Percentiles rank a stretch among this genome's conserved stretches.
These are phyloP conservation scores for Starmerella scarabaei DNA, from an alignment of 805 yeast species.

Conservation along the genomic window DNA sequence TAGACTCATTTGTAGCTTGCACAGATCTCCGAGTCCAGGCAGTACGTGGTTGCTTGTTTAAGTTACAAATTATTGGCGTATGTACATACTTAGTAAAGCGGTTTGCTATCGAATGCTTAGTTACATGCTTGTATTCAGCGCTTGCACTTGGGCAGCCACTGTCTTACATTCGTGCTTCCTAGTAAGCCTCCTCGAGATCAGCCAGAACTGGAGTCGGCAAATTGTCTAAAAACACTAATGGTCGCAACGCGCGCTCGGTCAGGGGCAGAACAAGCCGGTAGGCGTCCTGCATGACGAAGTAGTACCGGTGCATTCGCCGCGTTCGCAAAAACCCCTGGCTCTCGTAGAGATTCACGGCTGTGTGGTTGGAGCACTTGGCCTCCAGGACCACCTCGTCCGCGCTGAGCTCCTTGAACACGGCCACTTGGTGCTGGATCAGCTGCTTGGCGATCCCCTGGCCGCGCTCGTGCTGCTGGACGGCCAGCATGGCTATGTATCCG, in stretches of 20 bases:
- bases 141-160: too few species aligned
- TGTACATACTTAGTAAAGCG: too few species aligned
- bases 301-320: conserved; percentile 73
- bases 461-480: conserved; percentile 57
- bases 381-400: conserved; percentile 91
- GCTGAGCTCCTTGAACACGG: conserved; percentile 45
- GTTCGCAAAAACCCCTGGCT: conserved; percentile 61
- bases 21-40: too few species aligned
- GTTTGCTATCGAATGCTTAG: too few species aligned
- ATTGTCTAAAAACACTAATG: conserved; percentile 24
- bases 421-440: conserved; percentile 50
- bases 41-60: too few species aligned
- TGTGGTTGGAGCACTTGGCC: conserved; percentile 69
- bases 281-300: conserved; percentile 87
- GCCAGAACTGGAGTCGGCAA: too few species aligned
- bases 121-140: too few species aligned
- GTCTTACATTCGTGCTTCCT: too few species aligned
- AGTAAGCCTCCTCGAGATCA: too few species aligned
- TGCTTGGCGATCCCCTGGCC: conserved; percentile 72
- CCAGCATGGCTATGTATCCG: conserved; percentile 95
- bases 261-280: conserved; percentile 74
- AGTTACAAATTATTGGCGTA: too few species aligned
- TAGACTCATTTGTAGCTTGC: too few species aligned
- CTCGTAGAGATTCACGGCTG: conserved; percentile 60
- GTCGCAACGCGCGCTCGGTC: conserved; percentile 39